Evolutionary conservation across 1,139 yeast species (phyloP), one percentile per base, ranked within the genome.

Genomic region (Tardiomyces depauwii): DNA sequence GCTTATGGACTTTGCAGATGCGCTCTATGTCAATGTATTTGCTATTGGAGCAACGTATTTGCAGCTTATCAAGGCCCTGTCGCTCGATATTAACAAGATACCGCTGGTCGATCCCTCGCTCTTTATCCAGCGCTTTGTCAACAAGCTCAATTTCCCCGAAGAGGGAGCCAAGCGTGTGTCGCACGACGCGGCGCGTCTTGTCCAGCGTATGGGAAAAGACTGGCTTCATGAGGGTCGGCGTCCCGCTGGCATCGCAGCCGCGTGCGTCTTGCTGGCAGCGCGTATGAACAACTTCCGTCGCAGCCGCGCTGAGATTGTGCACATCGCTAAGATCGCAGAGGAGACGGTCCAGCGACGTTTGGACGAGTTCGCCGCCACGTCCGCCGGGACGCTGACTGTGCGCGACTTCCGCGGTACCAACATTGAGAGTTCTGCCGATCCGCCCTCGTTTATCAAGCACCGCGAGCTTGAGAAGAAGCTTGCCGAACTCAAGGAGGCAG

Each of bases 221-320:
- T 91, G 97, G 96, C 84, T 91, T 53, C 85, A 82, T 59, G 94
- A 87, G 63, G 99, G 99, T 32, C 76, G 99, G 61, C 74, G 98
- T 51, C 98, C 98, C 0, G 97, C 98, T 0, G 98, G 99, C 58
- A 78, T 91, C 45, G 98, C 98, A 0, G 99, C 98, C 27, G 98
- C 98, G 0, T 88, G 97, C 64, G 74, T 91, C 2, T 67, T 71
- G 71, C 61, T 66, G n/a, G 50, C 61, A 44, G 51, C 53, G 30
- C 66, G 68, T 47, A 63, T 65, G 44, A 56, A 45, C 1, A 43
- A 33, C 19, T 65, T 66, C 51, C 69, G 70, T 18, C 72, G 72
- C 12, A 58, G 66, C 47, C 56, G 64, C 2, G 48, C 64, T 1
- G 97, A 93, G 61, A 82, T 93, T 47, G 96, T 91, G 19, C 93